Percentiles rank a stretch among this genome's conserved stretches.
phyloP scores from a whole-genome alignment of 805 yeast species.

The Pichia nanzhaoensis region DNA sequence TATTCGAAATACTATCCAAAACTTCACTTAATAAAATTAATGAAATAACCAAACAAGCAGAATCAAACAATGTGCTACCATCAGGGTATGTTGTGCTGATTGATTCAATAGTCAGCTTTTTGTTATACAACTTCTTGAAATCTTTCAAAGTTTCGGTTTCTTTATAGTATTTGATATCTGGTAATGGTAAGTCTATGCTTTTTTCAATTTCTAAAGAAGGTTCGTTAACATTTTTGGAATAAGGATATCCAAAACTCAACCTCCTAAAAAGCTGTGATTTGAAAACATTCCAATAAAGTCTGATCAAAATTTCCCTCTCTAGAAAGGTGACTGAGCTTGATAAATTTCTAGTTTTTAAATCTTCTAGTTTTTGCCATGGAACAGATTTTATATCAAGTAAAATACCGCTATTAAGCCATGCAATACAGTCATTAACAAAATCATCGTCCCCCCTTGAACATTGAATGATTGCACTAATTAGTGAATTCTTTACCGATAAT shows the following conservation, averaged over 20 bases:
- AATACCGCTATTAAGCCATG: conserved; percentile 6
- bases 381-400: neutral
- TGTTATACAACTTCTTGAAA: conserved; percentile 14
- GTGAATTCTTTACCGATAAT: conserved; percentile 23
- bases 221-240: conserved; percentile 9
- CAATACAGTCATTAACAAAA: conserved; percentile 15
- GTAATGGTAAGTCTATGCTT: conserved; percentile 31
- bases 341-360: neutral
- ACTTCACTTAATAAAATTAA: conserved; percentile 29
- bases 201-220: conserved; percentile 25
- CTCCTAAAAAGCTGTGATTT: conserved; percentile 30
- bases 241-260: conserved; percentile 33
- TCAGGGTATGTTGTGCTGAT: conserved; percentile 16
- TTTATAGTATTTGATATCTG: conserved; percentile 22
- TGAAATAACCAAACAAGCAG: conserved; percentile 27
- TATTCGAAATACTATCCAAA: conserved; percentile 29
- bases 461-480: conserved; percentile 26
- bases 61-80: conserved; percentile 19
- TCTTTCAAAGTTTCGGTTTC: conserved; percentile 8
- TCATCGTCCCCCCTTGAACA: conserved; percentile 24
- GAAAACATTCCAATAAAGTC: conserved; percentile 36
- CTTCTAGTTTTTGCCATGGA: neutral
- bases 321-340: conserved; percentile 6
- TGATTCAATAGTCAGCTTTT: conserved; percentile 11
- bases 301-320: conserved; percentile 29